Evolutionary conservation across 495 filamentous ascomycete genomes (phyloP).

Genomic region (Trichodelitschia bisporula): DNA sequence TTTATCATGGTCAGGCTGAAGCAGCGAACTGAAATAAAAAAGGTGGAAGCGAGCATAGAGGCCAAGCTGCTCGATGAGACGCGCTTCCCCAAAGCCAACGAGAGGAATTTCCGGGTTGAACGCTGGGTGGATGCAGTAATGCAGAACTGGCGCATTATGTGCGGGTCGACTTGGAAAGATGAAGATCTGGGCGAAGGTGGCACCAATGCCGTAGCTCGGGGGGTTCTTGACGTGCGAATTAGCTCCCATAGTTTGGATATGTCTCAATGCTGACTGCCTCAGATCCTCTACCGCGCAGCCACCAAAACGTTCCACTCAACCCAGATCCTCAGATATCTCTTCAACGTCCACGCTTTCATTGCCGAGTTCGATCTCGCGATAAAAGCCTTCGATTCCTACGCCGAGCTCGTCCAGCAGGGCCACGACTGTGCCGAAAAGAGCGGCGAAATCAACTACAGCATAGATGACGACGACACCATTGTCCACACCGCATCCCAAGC

Average conservation of each 20-base stretch:
- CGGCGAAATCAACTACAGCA: constrained; percentile 39
- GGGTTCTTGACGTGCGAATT: constrained; percentile 52
- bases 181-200: constrained; percentile 59
- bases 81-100: constrained; percentile 59
- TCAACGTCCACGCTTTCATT: constrained; percentile 60
- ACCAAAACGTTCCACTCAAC: constrained; percentile 89
- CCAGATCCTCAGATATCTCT: constrained; percentile 60
- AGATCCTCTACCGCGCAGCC: constrained; percentile 67
- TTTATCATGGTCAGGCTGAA: constrained; percentile 26
- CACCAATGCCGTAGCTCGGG: constrained; percentile 40
- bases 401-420: constrained; percentile 58
- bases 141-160: constrained; percentile 60
- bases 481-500: constrained; percentile 54
- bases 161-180: constrained; percentile 47
- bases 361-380: constrained; percentile 77
- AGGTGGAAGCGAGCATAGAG: constrained; percentile 51
- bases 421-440: constrained; percentile 60
- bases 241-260: no score
- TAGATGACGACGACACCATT: constrained; percentile 54
- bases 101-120: constrained; percentile 50
- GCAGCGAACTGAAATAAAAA: constrained; percentile 45
- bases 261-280: no score
- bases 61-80: constrained; percentile 45
- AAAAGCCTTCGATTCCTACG: constrained; percentile 68
- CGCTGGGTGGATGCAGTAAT: constrained; percentile 58